phyloP scores from a whole-genome alignment of 345 rosid species.

The Conringia planisiliqua region DNA sequence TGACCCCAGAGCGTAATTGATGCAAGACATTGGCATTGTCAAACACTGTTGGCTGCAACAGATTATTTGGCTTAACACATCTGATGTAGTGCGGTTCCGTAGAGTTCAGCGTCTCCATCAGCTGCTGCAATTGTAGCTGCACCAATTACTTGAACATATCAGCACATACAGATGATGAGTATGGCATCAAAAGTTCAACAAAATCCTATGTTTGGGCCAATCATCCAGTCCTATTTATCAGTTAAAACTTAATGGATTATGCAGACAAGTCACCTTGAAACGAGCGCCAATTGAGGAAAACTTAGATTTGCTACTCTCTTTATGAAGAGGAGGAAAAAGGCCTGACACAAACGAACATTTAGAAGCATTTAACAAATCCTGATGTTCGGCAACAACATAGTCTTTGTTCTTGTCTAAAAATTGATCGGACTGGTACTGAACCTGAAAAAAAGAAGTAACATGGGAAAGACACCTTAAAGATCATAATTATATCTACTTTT shows the following conservation, averaged over 20 bases:
- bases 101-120: slow-evolving; percentile 87
- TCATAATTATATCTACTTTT: background rate
- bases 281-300: slow-evolving; percentile 86
- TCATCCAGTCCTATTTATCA: slow-evolving; percentile 6
- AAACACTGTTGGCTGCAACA: slow-evolving; percentile 58
- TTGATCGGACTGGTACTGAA: slow-evolving; percentile 83
- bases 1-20: slow-evolving; percentile 89
- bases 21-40: slow-evolving; percentile 64
- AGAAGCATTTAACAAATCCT: slow-evolving; percentile 79
- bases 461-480: slow-evolving; percentile 18
- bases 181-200: slow-evolving; percentile 10
- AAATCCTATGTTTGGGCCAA: slow-evolving; percentile 6
- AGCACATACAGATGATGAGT: slow-evolving; percentile 23
- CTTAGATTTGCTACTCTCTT: slow-evolving; percentile 74
- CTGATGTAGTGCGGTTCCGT: slow-evolving; percentile 90
- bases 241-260: background rate
- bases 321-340: slow-evolving; percentile 67
- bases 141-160: slow-evolving; percentile 37
- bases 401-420: slow-evolving; percentile 96
- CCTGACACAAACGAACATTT: slow-evolving; percentile 64
- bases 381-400: slow-evolving; percentile 92
- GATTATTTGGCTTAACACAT: slow-evolving; percentile 87
- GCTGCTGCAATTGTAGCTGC: slow-evolving; percentile 86
- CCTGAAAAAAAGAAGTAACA: slow-evolving; percentile 52
- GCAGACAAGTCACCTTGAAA: slow-evolving; percentile 60